These are phyloP conservation scores for Myxozyma udenii DNA, from an alignment of 805 yeast genomes.

Conservation along the genomic window DNA sequence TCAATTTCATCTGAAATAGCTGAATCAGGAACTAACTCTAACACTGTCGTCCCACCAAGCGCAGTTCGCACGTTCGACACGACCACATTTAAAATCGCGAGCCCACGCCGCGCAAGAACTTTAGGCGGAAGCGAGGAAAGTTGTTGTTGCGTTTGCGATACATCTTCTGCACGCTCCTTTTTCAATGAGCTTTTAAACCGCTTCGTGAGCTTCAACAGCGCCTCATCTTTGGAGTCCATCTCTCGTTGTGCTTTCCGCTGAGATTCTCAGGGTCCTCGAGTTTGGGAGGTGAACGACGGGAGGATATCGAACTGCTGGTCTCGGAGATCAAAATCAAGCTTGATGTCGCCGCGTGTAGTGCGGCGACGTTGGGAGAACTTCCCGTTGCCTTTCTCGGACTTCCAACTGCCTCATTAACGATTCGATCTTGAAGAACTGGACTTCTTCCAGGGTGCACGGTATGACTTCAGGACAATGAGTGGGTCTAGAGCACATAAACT, in stretches of 20 bases:
- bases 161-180: slow-evolving; percentile 54
- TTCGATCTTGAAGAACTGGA: no score
- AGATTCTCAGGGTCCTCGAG: no score
- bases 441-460: no score
- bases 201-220: slow-evolving; percentile 14
- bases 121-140: slow-evolving; percentile 56
- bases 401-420: no score
- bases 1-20: slow-evolving; percentile 40
- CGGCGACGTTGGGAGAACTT: no score
- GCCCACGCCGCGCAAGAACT: slow-evolving; percentile 63
- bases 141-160: slow-evolving; percentile 46
- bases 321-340: no score
- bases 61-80: slow-evolving; percentile 68
- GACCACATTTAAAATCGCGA: slow-evolving; percentile 67
- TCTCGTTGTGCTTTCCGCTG: background rate
- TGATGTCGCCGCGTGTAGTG: no score
- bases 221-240: slow-evolving; percentile 1
- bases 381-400: no score
- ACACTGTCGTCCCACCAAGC: slow-evolving; percentile 66
- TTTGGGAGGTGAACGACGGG: no score
- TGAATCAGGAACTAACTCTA: slow-evolving; percentile 62
- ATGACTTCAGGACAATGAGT: no score
- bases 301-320: no score
- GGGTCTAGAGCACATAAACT: no score
- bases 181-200: slow-evolving; percentile 18